A percentile compares a stretch with the other conserved stretches of the same genome.
Conservation (phyloP, 148 eudicot genomes). For the Vaccinium macrocarpon region DNA sequence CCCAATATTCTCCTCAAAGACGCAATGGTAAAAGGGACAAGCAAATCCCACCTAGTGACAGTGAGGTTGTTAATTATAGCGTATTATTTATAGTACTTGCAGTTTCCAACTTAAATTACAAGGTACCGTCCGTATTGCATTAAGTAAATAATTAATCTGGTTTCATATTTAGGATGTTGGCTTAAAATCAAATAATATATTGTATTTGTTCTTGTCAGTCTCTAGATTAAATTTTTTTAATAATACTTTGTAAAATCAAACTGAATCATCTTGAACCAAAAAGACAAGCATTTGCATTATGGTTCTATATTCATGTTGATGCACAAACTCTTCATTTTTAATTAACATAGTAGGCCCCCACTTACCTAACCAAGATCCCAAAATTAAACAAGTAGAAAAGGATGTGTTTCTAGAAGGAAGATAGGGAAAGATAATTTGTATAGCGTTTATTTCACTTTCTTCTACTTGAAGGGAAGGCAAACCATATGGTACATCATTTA, state of each 20-base stretch:
- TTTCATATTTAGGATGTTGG: not conserved
- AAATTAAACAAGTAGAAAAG: not conserved
- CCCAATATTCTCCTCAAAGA: not conserved
- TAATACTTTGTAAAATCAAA: not conserved
- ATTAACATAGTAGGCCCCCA: not conserved
- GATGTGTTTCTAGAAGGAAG: slow-evolving; percentile 16
- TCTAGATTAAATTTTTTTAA: not conserved
- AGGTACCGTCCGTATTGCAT: not conserved
- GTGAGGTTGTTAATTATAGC: not conserved
- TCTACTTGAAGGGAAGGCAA: not conserved
- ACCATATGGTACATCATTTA: not conserved
- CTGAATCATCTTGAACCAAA: not conserved
- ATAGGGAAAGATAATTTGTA: not conserved
- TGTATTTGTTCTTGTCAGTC: not conserved
- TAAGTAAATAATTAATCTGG: not conserved
- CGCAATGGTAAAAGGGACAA: not conserved
- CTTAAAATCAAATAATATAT: not conserved
- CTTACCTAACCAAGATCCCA: slow-evolving; percentile 13
- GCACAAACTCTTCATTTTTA: not conserved
- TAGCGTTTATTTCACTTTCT: not conserved
- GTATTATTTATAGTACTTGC: not conserved
- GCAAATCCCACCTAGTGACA: slow-evolving; percentile 1
- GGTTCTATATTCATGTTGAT: not conserved
- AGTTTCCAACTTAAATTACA: not conserved
- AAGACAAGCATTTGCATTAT: not conserved